Conservation (phyloP, 2,329 filamentous ascomycete genomes). For the Arthrobotrys iridis region DNA sequence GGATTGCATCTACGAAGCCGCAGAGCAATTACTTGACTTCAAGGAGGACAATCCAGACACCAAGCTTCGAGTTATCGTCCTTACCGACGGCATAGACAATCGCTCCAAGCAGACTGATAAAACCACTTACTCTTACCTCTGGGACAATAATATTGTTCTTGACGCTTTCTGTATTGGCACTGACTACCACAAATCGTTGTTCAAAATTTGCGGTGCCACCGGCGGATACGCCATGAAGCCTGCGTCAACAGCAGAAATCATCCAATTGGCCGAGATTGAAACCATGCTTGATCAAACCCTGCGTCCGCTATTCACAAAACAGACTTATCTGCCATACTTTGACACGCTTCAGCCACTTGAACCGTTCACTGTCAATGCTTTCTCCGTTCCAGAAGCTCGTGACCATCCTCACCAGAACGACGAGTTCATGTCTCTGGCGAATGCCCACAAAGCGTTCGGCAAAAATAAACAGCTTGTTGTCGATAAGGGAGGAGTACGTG, state of each 20-base stretch:
- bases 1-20: conserved; percentile 52
- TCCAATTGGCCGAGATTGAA: conserved; percentile 50
- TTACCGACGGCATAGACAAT: conserved; percentile 53
- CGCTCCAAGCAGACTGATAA: conserved; percentile 44
- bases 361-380: conserved; percentile 47
- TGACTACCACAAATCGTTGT: conserved; percentile 35
- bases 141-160: conserved; percentile 48
- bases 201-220: conserved; percentile 46
- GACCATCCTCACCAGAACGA: conserved; percentile 42
- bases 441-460: conserved; percentile 38
- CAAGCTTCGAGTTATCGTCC: conserved; percentile 47
- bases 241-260: conserved; percentile 38
- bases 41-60: conserved; percentile 51
- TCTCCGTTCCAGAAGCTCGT: conserved; percentile 36
- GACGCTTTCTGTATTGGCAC: conserved; percentile 46
- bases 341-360: conserved; percentile 43
- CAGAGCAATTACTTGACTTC: conserved; percentile 40
- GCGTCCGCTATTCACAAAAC: conserved; percentile 26
- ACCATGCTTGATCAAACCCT: conserved; percentile 51
- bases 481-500: conserved; percentile 29
- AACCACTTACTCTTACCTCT: conserved; percentile 42
- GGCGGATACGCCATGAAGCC: conserved; percentile 54
- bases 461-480: conserved; percentile 40
- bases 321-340: conserved; percentile 40
- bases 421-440: conserved; percentile 49